Percentiles rank a stretch among this genome's conserved stretches.
phyloP scores from a whole-genome alignment of 371 early-diverging fungal species.

The Mortierella sp. region DNA sequence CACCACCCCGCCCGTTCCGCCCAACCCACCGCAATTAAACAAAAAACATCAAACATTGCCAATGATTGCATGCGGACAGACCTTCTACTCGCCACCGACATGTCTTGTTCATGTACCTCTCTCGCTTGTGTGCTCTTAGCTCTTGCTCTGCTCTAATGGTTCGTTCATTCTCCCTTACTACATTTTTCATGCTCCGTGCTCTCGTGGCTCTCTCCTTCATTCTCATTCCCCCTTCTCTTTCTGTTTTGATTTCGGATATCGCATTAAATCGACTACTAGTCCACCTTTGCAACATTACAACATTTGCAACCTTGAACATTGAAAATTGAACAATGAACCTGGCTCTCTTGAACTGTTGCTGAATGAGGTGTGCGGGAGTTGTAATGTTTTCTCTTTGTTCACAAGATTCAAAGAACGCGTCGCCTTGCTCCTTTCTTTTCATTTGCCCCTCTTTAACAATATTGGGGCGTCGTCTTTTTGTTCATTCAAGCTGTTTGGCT shows the following conservation, averaged over 20 bases:
- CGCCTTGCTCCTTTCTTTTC: not conserved
- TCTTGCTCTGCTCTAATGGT: not conserved
- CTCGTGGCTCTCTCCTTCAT: not conserved
- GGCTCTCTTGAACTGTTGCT: not conserved
- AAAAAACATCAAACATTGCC: too few relatives aligned
- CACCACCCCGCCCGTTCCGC: too few relatives aligned
- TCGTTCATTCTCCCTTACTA: slow-evolving; percentile 7
- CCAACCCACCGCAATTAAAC: slow-evolving; percentile 1
- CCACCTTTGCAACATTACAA: not conserved
- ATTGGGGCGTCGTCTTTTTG: not conserved
- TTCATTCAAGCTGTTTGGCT: too few relatives aligned
- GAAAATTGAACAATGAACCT: too few relatives aligned
- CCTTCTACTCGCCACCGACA: not conserved
- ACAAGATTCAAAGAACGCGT: not conserved
- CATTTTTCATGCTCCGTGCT: not conserved
- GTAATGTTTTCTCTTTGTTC: not conserved
- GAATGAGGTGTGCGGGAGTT: not conserved
- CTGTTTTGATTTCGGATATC: not conserved
- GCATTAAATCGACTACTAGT: too few relatives aligned
- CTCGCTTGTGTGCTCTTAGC: too few relatives aligned
- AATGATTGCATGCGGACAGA: slow-evolving; percentile 2
- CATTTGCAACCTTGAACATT: too few relatives aligned
- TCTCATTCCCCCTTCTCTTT: not conserved
- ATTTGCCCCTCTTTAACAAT: not conserved
- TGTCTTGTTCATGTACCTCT: not conserved